Conservation (phyloP, 1,284 basidiomycete genomes). For the Athelia sp. region DNA sequence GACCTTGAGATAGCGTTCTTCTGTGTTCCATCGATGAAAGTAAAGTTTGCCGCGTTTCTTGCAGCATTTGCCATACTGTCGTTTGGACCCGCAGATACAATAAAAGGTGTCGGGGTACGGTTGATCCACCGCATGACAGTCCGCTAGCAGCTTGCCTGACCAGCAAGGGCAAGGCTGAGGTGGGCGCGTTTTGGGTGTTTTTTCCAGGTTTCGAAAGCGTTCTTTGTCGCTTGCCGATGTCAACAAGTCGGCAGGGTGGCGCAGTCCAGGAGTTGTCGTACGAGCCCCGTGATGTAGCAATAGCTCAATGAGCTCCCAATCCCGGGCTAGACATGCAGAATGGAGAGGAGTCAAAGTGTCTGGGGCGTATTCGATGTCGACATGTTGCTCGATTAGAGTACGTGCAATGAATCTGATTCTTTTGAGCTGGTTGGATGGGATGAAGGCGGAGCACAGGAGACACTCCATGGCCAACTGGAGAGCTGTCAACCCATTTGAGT, state of each 20-base stretch:
- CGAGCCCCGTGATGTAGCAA: slow-evolving; percentile 9
- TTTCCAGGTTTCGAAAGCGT: not conserved
- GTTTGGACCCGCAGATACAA: slow-evolving; percentile 10
- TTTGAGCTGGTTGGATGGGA: not conserved
- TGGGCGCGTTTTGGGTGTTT: not conserved
- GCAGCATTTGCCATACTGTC: slow-evolving; percentile 9
- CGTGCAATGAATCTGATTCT: slow-evolving; percentile 4
- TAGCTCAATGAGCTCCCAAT: slow-evolving; percentile 5
- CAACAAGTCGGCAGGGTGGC: not conserved
- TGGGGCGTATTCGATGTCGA: not conserved
- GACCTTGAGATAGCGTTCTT: slow-evolving; percentile 6
- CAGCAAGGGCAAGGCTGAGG: slow-evolving; percentile 11
- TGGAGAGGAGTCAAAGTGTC: slow-evolving; percentile 2
- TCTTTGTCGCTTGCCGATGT: not conserved
- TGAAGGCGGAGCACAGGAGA: not conserved
- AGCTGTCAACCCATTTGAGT: not conserved
- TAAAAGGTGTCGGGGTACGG: slow-evolving; percentile 9
- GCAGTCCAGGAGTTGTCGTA: not conserved
- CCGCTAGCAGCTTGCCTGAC: slow-evolving; percentile 8
- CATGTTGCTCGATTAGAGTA: slow-evolving; percentile 13
- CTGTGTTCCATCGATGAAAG: slow-evolving; percentile 8
- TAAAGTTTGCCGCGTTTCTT: slow-evolving; percentile 4
- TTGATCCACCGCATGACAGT: slow-evolving; percentile 9
- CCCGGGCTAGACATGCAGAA: slow-evolving; percentile 1
- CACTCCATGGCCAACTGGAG: not conserved